phyloP scores from a whole-genome alignment of 1,139 yeast genomes.

The Debaryomycetaceae sp. region DNA sequence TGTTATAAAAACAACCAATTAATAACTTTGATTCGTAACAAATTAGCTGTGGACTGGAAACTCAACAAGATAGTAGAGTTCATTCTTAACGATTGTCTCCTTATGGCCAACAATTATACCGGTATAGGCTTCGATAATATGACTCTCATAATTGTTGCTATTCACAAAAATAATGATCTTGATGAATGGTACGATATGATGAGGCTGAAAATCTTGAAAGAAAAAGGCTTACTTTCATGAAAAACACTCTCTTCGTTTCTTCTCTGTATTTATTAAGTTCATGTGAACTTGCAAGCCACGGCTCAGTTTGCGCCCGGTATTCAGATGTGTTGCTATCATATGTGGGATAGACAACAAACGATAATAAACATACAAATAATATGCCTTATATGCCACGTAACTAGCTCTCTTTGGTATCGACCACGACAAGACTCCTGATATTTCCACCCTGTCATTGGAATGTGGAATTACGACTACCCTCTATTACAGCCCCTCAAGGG shows the following conservation, averaged over 20 bases:
- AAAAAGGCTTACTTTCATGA: constrained; percentile 23
- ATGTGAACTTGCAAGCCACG: too few relatives aligned
- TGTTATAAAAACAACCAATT: constrained; percentile 61
- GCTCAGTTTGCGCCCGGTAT: too few relatives aligned
- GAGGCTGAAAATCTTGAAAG: constrained; percentile 47
- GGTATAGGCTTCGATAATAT: constrained; percentile 81
- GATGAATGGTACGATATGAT: constrained; percentile 59
- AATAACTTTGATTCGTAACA: constrained; percentile 51
- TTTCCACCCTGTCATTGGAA: too few relatives aligned
- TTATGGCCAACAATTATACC: constrained; percentile 70
- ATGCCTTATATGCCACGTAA: too few relatives aligned
- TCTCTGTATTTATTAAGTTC: too few relatives aligned
- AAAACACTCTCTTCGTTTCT: background rate
- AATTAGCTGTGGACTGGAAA: constrained; percentile 54
- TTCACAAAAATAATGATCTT: constrained; percentile 44
- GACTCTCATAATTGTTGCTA: constrained; percentile 65
- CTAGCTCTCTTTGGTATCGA: too few relatives aligned
- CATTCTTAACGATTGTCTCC: constrained; percentile 60
- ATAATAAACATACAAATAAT: too few relatives aligned
- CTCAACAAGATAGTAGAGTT: constrained; percentile 57
- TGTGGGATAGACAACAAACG: too few relatives aligned
- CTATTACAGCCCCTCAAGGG: too few relatives aligned
- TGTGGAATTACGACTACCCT: too few relatives aligned
- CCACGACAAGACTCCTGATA: too few relatives aligned
- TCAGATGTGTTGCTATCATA: too few relatives aligned